Evolutionary conservation across 306 rosid genomes (phyloP), one percentile per base, ranked within the genome.

Genomic region (Malus sieversii): DNA sequence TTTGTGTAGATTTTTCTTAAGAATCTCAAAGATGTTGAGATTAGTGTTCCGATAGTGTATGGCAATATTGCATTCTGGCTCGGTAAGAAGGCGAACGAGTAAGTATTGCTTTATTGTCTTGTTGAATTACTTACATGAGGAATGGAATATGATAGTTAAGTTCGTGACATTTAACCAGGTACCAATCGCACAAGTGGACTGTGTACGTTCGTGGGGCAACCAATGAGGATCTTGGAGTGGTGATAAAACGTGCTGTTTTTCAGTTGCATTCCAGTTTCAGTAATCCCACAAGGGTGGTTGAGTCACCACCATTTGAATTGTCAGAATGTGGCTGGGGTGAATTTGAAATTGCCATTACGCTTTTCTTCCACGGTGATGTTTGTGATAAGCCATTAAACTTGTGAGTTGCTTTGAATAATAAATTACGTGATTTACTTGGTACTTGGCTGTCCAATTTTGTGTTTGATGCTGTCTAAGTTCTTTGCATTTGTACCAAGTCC

Each of bases 261-360:
- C 95, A 92, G 91, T 78, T 92, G 83, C 97, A 89, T 85, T 77
- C 96, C 46, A 92, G 96, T 89, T 92, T 92, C 87, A 88, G 84
- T 48, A 92, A 86, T 80, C 97, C 96, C 53, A 88, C 89, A 52
- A 82, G 93, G 79, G 84, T 86, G 75, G 70, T 92, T 68, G 96
- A 92, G 69, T 59, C 96, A 5, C 91, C 97, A 0, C 97, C 97
- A 32, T 92, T 92, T 68, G 97, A 92, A 78, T 67, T 92, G 75
- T 92, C 97, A 2, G 97, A 92, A 76, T 59, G 90, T 38, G 97
- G 97, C 74, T 92, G 97, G 96, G 96, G 96, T 29, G 96, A 92
- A 85, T 89, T 92, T 78, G 96, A 92, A 83, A 75, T 92, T 12
- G 89, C 84, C 57, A 88, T 92, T 68, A 90, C 95, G 19, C 83